These are phyloP conservation scores for Avena sativa DNA, from an alignment of 176 grass and related monocot genomes.

Conservation along the genomic window DNA sequence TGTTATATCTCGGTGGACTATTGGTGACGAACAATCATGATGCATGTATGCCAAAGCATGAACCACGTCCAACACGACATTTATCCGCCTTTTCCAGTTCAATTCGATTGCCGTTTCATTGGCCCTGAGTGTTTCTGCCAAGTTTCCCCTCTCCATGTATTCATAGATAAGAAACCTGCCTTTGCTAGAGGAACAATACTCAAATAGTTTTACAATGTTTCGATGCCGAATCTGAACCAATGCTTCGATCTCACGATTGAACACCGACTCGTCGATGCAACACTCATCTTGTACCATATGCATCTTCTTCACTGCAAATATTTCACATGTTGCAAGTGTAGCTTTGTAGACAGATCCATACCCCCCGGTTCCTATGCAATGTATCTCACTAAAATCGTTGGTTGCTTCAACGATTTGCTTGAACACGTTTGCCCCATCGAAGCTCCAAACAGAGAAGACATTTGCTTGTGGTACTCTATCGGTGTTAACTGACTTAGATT, in stretches of 20 bases:
- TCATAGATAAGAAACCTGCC: conserved; percentile 18
- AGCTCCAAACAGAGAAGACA: neutral
- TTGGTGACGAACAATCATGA: neutral
- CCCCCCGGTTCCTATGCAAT: neutral
- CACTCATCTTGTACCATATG: too few relatives aligned
- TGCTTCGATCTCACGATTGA: too few relatives aligned
- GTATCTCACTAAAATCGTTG: neutral
- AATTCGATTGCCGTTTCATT: neutral
- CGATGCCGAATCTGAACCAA: too few relatives aligned
- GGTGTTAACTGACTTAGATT: neutral
- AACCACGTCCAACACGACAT: neutral
- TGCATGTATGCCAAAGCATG: conserved; percentile 4
- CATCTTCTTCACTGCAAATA: too few relatives aligned
- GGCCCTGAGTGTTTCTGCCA: neutral
- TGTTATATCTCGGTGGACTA: neutral
- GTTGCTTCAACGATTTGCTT: conserved; percentile 4
- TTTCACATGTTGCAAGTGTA: neutral
- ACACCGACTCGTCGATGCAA: too few relatives aligned
- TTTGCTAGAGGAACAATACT: neutral
- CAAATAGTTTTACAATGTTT: neutral
- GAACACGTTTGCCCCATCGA: neutral
- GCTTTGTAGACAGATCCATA: conserved; percentile 7
- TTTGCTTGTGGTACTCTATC: neutral
- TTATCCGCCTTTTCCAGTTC: neutral
- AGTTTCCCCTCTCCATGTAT: conserved; percentile 23